A percentile compares a stretch with the other conserved stretches of the same genome.
phyloP scores from a whole-genome alignment of 148 eudicot genomes.

The Chenopodium quinoa region DNA sequence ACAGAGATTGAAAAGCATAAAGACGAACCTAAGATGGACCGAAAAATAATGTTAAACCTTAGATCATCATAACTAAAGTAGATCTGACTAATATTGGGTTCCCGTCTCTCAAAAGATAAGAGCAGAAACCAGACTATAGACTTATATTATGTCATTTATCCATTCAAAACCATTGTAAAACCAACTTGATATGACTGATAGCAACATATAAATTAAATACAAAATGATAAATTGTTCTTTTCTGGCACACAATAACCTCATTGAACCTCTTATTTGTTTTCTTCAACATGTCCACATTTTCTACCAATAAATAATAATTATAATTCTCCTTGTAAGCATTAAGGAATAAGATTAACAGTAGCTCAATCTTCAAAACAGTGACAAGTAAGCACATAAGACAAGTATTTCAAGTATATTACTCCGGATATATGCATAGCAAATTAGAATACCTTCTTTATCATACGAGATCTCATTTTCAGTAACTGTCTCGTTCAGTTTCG shows the following conservation, averaged over 20 bases:
- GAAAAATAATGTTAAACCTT: neutral
- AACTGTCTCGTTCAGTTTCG: constrained; percentile 57
- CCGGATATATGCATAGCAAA: neutral
- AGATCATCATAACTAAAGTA: neutral
- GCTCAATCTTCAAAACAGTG: neutral
- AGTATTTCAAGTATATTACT: constrained; percentile 5
- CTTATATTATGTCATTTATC: neutral
- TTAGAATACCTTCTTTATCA: constrained; percentile 51
- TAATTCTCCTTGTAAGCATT: constrained; percentile 1
- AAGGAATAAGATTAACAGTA: neutral
- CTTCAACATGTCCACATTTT: neutral
- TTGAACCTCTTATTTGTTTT: neutral
- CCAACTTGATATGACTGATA: neutral
- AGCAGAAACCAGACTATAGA: neutral
- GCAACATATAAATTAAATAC: neutral
- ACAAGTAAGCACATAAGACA: neutral
- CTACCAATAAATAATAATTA: neutral
- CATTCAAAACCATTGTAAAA: neutral
- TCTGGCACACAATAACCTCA: neutral
- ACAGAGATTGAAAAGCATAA: neutral
- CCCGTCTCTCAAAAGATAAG: neutral
- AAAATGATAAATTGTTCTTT: neutral
- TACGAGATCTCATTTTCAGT: constrained; percentile 34
- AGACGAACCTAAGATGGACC: neutral
- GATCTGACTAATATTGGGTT: neutral